Conservation (phyloP, 306 rosid species). For the Quercus berberidifolia region DNA sequence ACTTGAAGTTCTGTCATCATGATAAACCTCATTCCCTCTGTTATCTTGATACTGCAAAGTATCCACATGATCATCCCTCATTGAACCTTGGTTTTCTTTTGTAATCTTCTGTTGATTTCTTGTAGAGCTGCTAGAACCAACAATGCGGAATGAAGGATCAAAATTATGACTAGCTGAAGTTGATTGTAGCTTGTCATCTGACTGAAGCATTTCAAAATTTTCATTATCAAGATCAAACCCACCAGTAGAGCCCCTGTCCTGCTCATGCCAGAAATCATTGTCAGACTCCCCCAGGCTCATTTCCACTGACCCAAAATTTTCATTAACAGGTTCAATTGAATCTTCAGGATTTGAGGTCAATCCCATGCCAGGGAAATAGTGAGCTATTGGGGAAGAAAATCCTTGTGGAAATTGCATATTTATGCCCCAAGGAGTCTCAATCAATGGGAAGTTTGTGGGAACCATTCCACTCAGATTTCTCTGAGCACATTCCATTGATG, state of each 20-base stretch:
- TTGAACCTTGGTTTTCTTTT: conserved; percentile 51
- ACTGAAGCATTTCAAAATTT: conserved; percentile 58
- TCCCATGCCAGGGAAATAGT: conserved; percentile 72
- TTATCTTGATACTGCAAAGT: conserved; percentile 67
- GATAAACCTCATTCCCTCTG: conserved; percentile 56
- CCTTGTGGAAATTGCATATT: conserved; percentile 82
- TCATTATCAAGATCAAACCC: conserved; percentile 72
- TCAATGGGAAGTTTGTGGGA: conserved; percentile 60
- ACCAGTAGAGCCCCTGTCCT: conserved; percentile 65
- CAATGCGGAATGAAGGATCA: conserved; percentile 38
- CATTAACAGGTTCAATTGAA: conserved; percentile 44
- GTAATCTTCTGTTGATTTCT: conserved; percentile 50
- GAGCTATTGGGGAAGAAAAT: conserved; percentile 60
- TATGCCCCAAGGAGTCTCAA: conserved; percentile 83
- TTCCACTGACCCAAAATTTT: conserved; percentile 58
- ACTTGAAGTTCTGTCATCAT: conserved; percentile 60
- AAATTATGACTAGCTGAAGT: conserved; percentile 67
- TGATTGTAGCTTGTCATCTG: conserved; percentile 76
- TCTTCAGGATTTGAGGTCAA: conserved; percentile 60
- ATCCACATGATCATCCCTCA: conserved; percentile 51
- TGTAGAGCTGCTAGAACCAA: conserved; percentile 42
- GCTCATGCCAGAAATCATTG: conserved; percentile 85
- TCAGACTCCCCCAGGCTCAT: conserved; percentile 52
- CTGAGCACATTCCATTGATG: conserved; percentile 77
- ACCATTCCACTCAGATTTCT: conserved; percentile 68